Evolutionary conservation across 345 rosid species (phyloP), one percentile per base, ranked within the genome.

Genomic region (Bruguiera sexangula): DNA sequence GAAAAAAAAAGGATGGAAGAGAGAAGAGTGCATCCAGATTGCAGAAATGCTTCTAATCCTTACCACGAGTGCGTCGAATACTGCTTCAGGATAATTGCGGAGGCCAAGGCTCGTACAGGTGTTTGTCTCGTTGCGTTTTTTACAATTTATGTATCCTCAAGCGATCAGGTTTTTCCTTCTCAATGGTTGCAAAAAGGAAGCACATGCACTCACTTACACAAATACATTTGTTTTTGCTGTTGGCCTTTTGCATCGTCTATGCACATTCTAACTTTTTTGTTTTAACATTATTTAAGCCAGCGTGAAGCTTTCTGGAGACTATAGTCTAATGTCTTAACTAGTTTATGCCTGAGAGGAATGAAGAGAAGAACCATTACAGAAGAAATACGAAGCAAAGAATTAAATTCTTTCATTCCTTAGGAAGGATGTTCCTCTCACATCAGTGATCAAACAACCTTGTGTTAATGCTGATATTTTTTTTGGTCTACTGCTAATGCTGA

Each of bases 41-140:
- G 91, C 77, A 85, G 82, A 60, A 90, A 88, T 65, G 91, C 91
- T 3, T 82, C 86, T 13, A 90, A 90, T 76, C 96, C 90, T 55
- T 88, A 81, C 74, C 93, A 88, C 24, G 91, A 88, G 64, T 88
- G 91, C 59, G 93, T 86, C 0, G 99, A 90, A 46, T 95, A 84
- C 77, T 92, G 96, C 84, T 90, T 92, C 64, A 73, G 66, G 67
- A 87, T 79, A 75, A 92, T 95, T 32, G 96, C 91, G 5, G 91
- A 87, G 81, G 86, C 83, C 6, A 83, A 79, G 76, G 82, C 84
- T 1, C 77, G 27, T 43, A 63, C 62, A 20, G 90, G 93, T 87
- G 73, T 60, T 1, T 39, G 58, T 31, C 27, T 70, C 7, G 0
- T 9, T 16, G 32, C 19, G 10, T 5, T 59, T 56, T 65, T 37